A percentile compares a stretch with the other conserved stretches of the same genome.
These are phyloP conservation scores for Eutypella sp. DNA, from an alignment of 2,329 filamentous ascomycete genomes.

Conservation along the genomic window DNA sequence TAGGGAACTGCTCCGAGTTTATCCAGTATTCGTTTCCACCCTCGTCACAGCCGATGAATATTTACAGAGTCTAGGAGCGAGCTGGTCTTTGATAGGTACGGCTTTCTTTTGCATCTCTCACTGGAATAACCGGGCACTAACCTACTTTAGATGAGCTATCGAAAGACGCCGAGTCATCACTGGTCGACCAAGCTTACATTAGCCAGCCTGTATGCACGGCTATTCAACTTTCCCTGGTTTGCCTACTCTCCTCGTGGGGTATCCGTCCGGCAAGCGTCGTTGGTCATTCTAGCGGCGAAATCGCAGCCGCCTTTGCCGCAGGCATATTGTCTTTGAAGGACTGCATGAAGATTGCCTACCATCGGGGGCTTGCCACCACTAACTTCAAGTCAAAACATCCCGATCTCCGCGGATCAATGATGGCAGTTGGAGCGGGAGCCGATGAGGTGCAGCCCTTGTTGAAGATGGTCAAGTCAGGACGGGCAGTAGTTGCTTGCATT, in stretches of 20 bases:
- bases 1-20: slow-evolving; percentile 16
- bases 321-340: neutral
- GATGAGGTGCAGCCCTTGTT: neutral
- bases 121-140: neutral
- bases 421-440: neutral
- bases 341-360: neutral
- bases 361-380: neutral
- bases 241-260: neutral
- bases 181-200: neutral
- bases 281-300: slow-evolving; percentile 2
- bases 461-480: neutral
- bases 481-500: slow-evolving; percentile 35
- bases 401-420: neutral
- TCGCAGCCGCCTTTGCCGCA: neutral
- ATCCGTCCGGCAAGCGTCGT: neutral
- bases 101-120: neutral
- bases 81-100: neutral
- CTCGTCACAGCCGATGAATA: slow-evolving; percentile 3
- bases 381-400: neutral
- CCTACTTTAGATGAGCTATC: neutral
- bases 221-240: neutral
- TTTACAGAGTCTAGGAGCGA: neutral
- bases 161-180: neutral
- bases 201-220: neutral
- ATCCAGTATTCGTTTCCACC: slow-evolving; percentile 13